Evolutionary conservation across 2,329 filamentous ascomycete genomes (phyloP), one percentile per base, ranked within the genome.

Genomic region (Ophiocordyceps unilateralis): DNA sequence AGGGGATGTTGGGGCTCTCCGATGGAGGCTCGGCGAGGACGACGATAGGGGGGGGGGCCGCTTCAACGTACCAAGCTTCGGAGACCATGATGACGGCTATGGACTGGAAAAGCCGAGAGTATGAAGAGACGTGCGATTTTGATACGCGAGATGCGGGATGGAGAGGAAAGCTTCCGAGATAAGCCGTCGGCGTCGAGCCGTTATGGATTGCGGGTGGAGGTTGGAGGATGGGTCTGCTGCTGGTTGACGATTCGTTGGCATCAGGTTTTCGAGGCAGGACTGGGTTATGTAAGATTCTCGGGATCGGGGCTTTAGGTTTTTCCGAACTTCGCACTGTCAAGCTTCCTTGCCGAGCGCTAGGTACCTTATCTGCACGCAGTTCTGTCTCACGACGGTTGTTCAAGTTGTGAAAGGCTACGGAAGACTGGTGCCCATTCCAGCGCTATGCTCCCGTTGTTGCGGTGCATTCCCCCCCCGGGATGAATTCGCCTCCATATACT

Each of bases 11-110:
- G 47, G 44, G 44, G 60, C 54, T 55, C 61, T 50, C 46, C 41
- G n/a, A n/a, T n/a, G n/a, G n/a, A n/a, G n/a, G n/a, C n/a, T n/a
- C n/a, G n/a, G n/a, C 45, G 46, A 40, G 50, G 50, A 53, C 52
- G 55, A 54, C 49, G 51, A 51, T 28, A 44, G 54, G 53, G 53
- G 50, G 53, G 47, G 52, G 56, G 50, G 53, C 50, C n/a, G 19
- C 1, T 17, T 50, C 60, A 60, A 77, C 81, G 69, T 74, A 91
- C 84, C 84, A 91, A 63, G 81, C 74, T 71, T 88, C 83, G 58
- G 81, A 70, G 63, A 78, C 66, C 83, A 91, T 89, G 59, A 67
- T 81, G 70, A 49, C 58, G 59, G 58, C 41, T 59, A 50, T 53
- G 59, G 47, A 52, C 47, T 17, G 11, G 11, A 20, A 10, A 40